phyloP scores from a whole-genome alignment of 306 rosid species.

The Rosa lucieae region DNA sequence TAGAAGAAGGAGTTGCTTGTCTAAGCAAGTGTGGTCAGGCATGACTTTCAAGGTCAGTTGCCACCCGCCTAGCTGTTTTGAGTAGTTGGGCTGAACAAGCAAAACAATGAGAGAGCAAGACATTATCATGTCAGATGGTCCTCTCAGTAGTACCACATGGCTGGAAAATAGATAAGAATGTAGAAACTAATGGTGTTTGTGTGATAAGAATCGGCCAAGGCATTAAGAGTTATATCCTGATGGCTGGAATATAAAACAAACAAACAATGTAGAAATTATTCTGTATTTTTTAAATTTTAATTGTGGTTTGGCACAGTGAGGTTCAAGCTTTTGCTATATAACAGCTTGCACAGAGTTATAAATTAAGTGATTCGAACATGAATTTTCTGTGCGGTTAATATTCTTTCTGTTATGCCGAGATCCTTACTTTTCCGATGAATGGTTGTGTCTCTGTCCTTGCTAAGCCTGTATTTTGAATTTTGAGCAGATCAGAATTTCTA shows the following conservation, averaged over 20 bases:
- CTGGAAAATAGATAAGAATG: neutral
- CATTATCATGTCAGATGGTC: conserved; percentile 18
- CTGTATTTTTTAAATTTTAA: conserved; percentile 9
- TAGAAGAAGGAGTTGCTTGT: conserved; percentile 92
- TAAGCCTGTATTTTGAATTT: neutral
- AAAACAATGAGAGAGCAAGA: conserved; percentile 31
- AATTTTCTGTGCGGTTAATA: neutral
- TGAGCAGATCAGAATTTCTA: neutral
- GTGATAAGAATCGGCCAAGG: conserved; percentile 9
- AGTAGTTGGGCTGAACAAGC: conserved; percentile 23
- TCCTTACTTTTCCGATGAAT: neutral
- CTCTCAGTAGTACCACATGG: conserved; percentile 18
- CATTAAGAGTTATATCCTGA: neutral
- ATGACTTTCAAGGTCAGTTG: conserved; percentile 48
- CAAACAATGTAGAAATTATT: conserved; percentile 18
- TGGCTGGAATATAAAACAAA: conserved; percentile 13
- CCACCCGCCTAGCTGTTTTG: conserved; percentile 17
- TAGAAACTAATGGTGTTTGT: conserved; percentile 8
- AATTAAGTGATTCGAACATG: neutral
- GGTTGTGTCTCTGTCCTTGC: neutral
- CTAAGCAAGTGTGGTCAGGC: conserved; percentile 87
- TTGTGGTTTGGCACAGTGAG: neutral
- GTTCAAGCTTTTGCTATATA: conserved; percentile 1
- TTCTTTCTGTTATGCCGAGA: neutral
- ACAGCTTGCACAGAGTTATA: neutral